These are phyloP conservation scores for Laetiporus sulphureus DNA, from an alignment of 1,284 basidiomycete genomes.

Conservation along the genomic window DNA sequence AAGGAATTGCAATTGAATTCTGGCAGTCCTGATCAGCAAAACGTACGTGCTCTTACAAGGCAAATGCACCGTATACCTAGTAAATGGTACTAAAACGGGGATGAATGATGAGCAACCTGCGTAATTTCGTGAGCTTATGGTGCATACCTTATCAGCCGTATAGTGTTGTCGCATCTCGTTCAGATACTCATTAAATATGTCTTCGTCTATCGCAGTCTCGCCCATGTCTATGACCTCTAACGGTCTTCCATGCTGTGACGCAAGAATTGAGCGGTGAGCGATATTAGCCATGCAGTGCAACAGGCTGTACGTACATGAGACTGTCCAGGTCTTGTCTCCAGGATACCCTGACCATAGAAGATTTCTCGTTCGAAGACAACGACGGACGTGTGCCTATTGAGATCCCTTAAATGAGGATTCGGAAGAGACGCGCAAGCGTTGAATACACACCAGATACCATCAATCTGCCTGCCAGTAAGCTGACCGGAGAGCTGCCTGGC, in stretches of 20 bases:
- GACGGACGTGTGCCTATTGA: constrained; percentile 78
- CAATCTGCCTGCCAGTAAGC: constrained; percentile 80
- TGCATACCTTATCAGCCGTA: constrained; percentile 74
- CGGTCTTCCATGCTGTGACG: constrained; percentile 69
- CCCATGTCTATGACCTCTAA: constrained; percentile 76
- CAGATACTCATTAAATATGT: constrained; percentile 80
- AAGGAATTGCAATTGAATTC: constrained; percentile 92
- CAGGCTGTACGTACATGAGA: constrained; percentile 58
- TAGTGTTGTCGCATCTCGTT: constrained; percentile 70
- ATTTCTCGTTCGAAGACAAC: constrained; percentile 83
- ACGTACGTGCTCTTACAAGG: too few relatives aligned
- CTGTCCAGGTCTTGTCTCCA: constrained; percentile 55
- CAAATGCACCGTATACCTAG: constrained; percentile 50
- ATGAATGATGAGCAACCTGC: too few relatives aligned
- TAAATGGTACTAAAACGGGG: constrained; percentile 89
- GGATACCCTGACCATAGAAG: constrained; percentile 87
- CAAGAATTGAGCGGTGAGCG: neutral
- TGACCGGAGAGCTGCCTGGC: constrained; percentile 71
- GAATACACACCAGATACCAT: constrained; percentile 73
- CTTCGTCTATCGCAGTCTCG: constrained; percentile 75
- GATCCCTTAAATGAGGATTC: neutral
- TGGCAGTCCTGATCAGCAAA: constrained; percentile 21
- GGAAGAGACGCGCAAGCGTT: neutral
- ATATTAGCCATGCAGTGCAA: neutral
- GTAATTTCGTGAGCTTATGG: too few relatives aligned